These are phyloP conservation scores for Lachnellula willkommii DNA, from an alignment of 2,329 filamentous ascomycete genomes.

Conservation along the genomic window DNA sequence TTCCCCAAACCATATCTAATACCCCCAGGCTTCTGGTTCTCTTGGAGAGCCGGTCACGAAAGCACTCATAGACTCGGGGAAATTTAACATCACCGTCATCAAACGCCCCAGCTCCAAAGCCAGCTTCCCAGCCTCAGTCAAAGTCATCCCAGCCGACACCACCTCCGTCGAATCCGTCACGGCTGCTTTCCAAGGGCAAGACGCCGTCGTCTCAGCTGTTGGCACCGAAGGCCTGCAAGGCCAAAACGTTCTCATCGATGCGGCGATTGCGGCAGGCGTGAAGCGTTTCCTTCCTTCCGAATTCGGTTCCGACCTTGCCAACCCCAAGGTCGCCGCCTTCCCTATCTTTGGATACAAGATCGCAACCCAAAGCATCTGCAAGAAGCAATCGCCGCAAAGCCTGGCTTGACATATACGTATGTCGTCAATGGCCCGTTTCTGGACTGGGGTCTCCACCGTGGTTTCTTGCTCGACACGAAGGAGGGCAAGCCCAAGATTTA, in stretches of 20 bases:
- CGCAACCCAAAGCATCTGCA: slow-evolving; percentile 36
- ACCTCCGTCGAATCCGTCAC: slow-evolving; percentile 38
- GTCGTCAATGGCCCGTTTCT: slow-evolving; percentile 52
- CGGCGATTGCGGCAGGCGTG: slow-evolving; percentile 52
- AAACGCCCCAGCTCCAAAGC: slow-evolving; percentile 34
- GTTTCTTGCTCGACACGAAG: slow-evolving; percentile 43
- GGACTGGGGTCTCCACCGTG: slow-evolving; percentile 46
- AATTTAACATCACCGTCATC: slow-evolving; percentile 46
- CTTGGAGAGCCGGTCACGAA: slow-evolving; percentile 24
- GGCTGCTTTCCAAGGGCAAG: slow-evolving; percentile 48
- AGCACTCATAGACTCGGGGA: slow-evolving; percentile 20
- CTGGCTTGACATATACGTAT: slow-evolving; percentile 48
- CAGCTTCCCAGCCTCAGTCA: slow-evolving; percentile 31
- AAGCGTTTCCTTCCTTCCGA: slow-evolving; percentile 59
- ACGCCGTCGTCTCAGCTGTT: slow-evolving; percentile 52
- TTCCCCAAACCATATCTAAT: background rate
- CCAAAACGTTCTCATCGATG: slow-evolving; percentile 51
- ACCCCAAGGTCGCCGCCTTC: slow-evolving; percentile 36
- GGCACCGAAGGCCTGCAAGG: slow-evolving; percentile 29
- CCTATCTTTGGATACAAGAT: slow-evolving; percentile 50
- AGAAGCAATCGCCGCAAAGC: slow-evolving; percentile 35
- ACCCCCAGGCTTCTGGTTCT: slow-evolving; percentile 18
- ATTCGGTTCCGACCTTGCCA: slow-evolving; percentile 41
- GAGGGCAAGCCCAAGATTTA: slow-evolving; percentile 39
- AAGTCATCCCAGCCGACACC: slow-evolving; percentile 42